These are phyloP conservation scores for Stephania yunnanensis DNA, from an alignment of 164 flowering plant species.

Conservation along the genomic window DNA sequence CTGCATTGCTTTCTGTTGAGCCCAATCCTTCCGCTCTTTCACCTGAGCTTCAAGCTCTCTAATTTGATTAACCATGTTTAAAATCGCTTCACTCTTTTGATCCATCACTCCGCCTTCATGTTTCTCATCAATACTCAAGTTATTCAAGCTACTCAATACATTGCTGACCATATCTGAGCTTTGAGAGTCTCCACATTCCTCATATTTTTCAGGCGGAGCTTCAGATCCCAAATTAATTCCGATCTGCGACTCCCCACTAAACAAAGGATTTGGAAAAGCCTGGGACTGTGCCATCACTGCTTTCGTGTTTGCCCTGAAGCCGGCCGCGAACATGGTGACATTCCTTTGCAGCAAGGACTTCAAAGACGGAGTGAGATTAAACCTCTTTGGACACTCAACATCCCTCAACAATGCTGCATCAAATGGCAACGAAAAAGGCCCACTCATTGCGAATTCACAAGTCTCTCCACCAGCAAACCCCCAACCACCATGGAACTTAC, in stretches of 20 bases:
- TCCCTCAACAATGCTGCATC: conserved; percentile 42
- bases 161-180: conserved; percentile 49
- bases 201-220: conserved; percentile 16
- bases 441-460: conserved; percentile 38
- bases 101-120: conserved; percentile 41
- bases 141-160: conserved; percentile 66
- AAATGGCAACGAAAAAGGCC: conserved; percentile 30
- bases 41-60: conserved; percentile 75
- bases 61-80: conserved; percentile 56
- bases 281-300: conserved; percentile 25
- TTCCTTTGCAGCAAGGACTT: conserved; percentile 68
- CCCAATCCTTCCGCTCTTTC: conserved; percentile 93
- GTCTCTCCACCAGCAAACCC: conserved; percentile 63
- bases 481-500: conserved; percentile 83
- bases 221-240: conserved; percentile 24
- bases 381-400: conserved; percentile 73
- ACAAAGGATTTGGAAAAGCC: conserved; percentile 28
- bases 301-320: conserved; percentile 62
- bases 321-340: conserved; percentile 80
- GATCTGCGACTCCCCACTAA: conserved; percentile 24
- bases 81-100: conserved; percentile 66
- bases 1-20: conserved; percentile 96
- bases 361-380: conserved; percentile 78
- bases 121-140: conserved; percentile 72
- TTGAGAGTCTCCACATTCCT: conserved; percentile 28